Base-by-base conservation (phyloP, 768 basidiomycete species). In the Boletus sp. region DNA sequence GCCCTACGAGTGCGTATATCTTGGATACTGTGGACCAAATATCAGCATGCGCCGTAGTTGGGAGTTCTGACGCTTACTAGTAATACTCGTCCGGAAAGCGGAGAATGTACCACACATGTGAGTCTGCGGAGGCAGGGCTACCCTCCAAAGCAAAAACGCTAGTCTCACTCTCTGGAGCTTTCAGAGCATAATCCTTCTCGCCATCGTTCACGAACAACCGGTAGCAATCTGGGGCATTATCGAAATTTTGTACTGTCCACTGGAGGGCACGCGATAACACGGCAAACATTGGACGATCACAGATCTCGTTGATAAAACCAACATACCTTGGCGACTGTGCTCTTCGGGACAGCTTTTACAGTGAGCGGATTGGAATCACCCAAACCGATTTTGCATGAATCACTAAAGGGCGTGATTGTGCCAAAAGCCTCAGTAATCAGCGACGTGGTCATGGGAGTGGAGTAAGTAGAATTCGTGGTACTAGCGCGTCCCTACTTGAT, bases 211-310 rank as follows among this genome's bases (percentile, higher is more conserved):
- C 47, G 42, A 56, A 56, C 25, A 57, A 25, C 27, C 54, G 54
- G 11, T 57, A 57, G 43, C 44, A 56, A 56, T 46, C 33, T 2
- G 44, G 54, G 5, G 38, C 47, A 25, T 46, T 1, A 29, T 57
- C 54, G 9, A 57, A 45, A 33, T 30, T 46, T 46, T 57, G 56
- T 3, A 57, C 38, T 10, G 44, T 57, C 55, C 56, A 58, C 55
- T 58, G 30, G 7, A 27, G 11, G 19, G 25, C 11, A 8, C 14
- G 19, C 11, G 11, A 47, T 30, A 21, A 19, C 27, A 29, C 27
- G 14, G 25, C 29, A 10, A 51, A 35, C 34, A 25, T 19, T 19
- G 39, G 32, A 50, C 5, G 21, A 41, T 41, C 47, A 53, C 11
- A 30, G 25, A 9, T 54, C 34, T 33, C n/a, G 25, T 17, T 19